Evolutionary conservation across 768 basidiomycete genomes (phyloP).

Genomic region (Amanita rubescens): DNA sequence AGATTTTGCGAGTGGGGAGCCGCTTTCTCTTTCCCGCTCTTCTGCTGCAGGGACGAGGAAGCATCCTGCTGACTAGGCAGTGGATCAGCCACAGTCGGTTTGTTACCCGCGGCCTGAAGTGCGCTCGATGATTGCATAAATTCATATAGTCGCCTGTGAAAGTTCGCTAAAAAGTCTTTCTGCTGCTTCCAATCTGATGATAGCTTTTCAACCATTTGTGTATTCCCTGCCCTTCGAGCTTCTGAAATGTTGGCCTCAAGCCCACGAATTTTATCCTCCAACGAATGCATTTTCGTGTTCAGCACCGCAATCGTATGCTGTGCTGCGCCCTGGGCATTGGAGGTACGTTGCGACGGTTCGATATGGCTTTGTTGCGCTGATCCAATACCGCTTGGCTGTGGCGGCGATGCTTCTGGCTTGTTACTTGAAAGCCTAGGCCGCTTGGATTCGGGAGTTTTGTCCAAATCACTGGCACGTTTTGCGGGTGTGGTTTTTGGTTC

Average conservation of each 20-base stretch:
- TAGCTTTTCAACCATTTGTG: slow-evolving; percentile 9
- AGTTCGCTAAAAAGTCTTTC: slow-evolving; percentile 7
- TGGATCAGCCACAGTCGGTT: neutral
- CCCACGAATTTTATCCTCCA: slow-evolving; percentile 11
- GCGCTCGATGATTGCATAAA: neutral
- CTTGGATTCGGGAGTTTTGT: slow-evolving; percentile 40
- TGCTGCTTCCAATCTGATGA: slow-evolving; percentile 12
- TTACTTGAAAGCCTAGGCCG: slow-evolving; percentile 27
- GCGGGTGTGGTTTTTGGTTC: slow-evolving; percentile 14
- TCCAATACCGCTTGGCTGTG: slow-evolving; percentile 10
- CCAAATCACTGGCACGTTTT: slow-evolving; percentile 40
- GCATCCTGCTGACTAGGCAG: neutral
- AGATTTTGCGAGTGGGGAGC: neutral
- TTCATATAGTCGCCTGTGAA: slow-evolving; percentile 2
- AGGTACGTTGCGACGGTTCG: slow-evolving; percentile 11
- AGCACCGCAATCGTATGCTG: slow-evolving; percentile 6
- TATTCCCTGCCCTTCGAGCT: slow-evolving; percentile 15
- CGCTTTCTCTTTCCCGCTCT: neutral
- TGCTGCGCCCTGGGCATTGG: slow-evolving; percentile 15
- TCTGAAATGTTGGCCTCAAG: slow-evolving; percentile 10
- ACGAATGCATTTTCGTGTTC: slow-evolving; percentile 9
- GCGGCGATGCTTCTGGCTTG: slow-evolving; percentile 16
- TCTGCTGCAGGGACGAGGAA: neutral
- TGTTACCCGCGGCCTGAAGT: neutral
- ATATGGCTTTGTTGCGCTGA: slow-evolving; percentile 14